Percentiles rank a stretch among this genome's conserved stretches.
Conservation (phyloP, 164 flowering plant genomes). For the Sextonia rubra region DNA sequence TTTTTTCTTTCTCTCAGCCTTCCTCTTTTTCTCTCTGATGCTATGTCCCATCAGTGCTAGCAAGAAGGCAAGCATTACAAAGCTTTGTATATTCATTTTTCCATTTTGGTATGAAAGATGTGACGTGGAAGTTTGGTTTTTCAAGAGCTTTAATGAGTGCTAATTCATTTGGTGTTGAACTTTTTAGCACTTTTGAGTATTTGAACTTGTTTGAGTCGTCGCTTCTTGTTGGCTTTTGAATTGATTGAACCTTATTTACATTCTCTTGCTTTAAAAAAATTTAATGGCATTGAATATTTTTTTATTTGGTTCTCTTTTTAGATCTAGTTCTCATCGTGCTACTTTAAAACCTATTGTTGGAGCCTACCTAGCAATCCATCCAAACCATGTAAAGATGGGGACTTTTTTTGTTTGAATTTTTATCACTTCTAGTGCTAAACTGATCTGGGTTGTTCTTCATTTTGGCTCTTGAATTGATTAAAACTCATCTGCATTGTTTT, state of each 20-base stretch:
- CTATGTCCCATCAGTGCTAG: slow-evolving; percentile 21
- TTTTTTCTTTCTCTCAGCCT: neutral
- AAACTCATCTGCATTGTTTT: neutral
- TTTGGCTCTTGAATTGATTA: neutral
- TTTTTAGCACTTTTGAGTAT: no score
- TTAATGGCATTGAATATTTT: neutral
- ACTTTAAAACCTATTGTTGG: neutral
- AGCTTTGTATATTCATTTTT: neutral
- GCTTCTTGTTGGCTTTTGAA: no score
- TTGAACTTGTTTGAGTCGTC: no score
- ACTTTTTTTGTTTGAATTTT: neutral
- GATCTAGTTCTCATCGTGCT: neutral
- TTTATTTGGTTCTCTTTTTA: no score
- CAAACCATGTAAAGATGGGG: no score
- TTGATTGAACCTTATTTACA: no score
- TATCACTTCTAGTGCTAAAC: neutral
- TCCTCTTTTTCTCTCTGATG: slow-evolving; percentile 9
- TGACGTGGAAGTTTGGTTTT: no score
- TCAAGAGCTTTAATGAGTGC: no score
- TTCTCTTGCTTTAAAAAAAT: no score
- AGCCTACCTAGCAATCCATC: no score
- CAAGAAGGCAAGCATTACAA: slow-evolving; percentile 20
- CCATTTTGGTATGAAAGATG: neutral
- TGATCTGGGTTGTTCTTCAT: neutral
- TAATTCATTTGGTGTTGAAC: no score